Evolutionary conservation across 1,284 basidiomycete genomes (phyloP).

Genomic region (Irpex sp.): DNA sequence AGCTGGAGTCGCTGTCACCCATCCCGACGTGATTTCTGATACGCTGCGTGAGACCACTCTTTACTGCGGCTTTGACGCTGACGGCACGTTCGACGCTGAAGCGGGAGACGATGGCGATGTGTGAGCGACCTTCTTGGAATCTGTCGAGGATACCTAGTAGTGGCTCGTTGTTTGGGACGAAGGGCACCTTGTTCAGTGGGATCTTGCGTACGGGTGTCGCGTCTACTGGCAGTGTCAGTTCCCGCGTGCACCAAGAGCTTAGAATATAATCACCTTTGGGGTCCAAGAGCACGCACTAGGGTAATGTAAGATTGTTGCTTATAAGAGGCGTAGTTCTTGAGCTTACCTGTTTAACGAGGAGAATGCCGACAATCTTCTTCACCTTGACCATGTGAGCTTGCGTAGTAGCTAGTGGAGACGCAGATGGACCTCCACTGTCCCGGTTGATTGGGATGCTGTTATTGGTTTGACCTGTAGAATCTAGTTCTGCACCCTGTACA

Average conservation of each 20-base stretch:
- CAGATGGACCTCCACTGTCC: constrained; percentile 2
- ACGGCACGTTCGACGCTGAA: constrained; percentile 43
- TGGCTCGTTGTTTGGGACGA: constrained; percentile 82
- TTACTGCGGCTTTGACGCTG: constrained; percentile 64
- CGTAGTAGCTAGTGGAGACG: constrained; percentile 17
- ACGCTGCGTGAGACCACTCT: constrained; percentile 66
- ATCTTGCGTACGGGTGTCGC: constrained; percentile 74
- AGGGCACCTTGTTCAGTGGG: constrained; percentile 80
- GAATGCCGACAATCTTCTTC: constrained; percentile 77
- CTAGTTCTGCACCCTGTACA: constrained; percentile 4
- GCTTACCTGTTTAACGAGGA: constrained; percentile 68
- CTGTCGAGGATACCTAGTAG: constrained; percentile 83
- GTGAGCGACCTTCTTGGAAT: constrained; percentile 88
- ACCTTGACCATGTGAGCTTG: constrained; percentile 35
- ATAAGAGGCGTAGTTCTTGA: neutral
- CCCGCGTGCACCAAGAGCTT: neutral
- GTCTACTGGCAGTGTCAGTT: constrained; percentile 37
- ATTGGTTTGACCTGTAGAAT: neutral
- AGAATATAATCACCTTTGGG: constrained; percentile 58
- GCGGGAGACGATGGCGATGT: constrained; percentile 86
- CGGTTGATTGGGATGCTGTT: constrained; percentile 1
- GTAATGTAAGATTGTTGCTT: neutral
- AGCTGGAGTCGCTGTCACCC: constrained; percentile 47
- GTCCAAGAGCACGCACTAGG: constrained; percentile 75
- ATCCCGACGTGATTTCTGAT: constrained; percentile 60